phyloP scores from a whole-genome alignment of 78 protist species.

The slime mould (Dictyostelium discoideum) region DNA sequence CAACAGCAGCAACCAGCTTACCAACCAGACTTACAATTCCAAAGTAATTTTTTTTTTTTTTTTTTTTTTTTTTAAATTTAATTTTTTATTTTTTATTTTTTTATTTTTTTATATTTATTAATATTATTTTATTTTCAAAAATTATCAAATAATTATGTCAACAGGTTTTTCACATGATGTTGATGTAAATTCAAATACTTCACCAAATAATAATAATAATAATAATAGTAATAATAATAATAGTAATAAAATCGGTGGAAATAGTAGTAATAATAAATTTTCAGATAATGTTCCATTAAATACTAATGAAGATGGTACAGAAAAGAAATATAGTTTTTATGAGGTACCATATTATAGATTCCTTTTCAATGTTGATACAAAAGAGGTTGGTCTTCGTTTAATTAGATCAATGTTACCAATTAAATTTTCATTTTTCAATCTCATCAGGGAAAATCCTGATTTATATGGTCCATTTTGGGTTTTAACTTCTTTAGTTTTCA shows the following conservation, averaged over 20 bases:
- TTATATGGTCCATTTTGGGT: conserved; percentile 83
- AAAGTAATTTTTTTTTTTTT: not conserved
- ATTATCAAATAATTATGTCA: not conserved
- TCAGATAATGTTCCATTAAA: not conserved
- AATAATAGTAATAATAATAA: conserved; percentile 38
- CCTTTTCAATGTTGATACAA: conserved; percentile 66
- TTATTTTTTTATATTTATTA: not conserved
- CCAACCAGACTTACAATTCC: conserved; percentile 77
- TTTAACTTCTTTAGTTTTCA: conserved; percentile 51
- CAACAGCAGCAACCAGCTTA: conserved; percentile 26
- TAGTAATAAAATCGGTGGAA: conserved; percentile 8
- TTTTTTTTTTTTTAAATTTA: not conserved
- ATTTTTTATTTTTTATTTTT: no score
- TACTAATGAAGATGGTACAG: not conserved
- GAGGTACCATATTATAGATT: conserved; percentile 57
- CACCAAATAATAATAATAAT: not conserved
- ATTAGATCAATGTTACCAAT: conserved; percentile 65
- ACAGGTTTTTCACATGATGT: conserved; percentile 22
- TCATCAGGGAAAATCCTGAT: conserved; percentile 68
- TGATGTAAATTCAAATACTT: conserved; percentile 29
- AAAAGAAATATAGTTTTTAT: conserved; percentile 68
- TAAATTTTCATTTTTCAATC: conserved; percentile 67
- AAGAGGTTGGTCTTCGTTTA: conserved; percentile 56
- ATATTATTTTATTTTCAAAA: not conserved
- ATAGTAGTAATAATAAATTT: not conserved